These are phyloP conservation scores for Lepiota venenata DNA, from an alignment of 768 basidiomycete genomes.

Conservation along the genomic window DNA sequence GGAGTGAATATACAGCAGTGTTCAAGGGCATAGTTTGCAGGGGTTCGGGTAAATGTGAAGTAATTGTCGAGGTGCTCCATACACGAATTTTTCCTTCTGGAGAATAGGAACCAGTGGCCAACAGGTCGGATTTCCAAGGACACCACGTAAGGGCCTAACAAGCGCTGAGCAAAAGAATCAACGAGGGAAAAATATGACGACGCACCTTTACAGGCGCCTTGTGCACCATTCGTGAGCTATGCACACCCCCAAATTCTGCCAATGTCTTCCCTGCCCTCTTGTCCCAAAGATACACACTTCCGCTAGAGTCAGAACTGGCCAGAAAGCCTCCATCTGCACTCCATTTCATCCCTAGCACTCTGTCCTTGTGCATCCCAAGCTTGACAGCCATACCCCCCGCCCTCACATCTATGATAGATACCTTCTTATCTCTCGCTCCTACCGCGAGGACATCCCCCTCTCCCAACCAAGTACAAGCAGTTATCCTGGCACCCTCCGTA, in stretches of 20 bases:
- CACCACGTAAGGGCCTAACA: slow-evolving; percentile 80
- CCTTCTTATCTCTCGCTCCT: slow-evolving; percentile 61
- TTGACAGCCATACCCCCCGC: slow-evolving; percentile 35
- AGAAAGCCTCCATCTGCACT: slow-evolving; percentile 68
- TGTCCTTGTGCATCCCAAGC: slow-evolving; percentile 38
- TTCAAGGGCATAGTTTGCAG: slow-evolving; percentile 73
- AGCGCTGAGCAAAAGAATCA: background rate
- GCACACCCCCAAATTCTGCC: slow-evolving; percentile 54
- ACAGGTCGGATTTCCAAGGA: slow-evolving; percentile 76
- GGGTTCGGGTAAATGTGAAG: slow-evolving; percentile 23
- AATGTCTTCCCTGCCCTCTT: slow-evolving; percentile 55
- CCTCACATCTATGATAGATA: slow-evolving; percentile 65
- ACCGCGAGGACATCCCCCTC: slow-evolving; percentile 53
- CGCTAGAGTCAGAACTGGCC: slow-evolving; percentile 84
- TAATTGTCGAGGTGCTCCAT: slow-evolving; percentile 38
- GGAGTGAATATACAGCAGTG: slow-evolving; percentile 61
- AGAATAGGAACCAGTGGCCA: slow-evolving; percentile 66
- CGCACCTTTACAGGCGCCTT: slow-evolving; percentile 56
- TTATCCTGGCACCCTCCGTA: slow-evolving; percentile 21
- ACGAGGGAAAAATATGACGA: slow-evolving; percentile 4
- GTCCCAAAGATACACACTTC: slow-evolving; percentile 85
- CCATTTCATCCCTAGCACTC: slow-evolving; percentile 76
- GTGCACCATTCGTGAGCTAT: slow-evolving; percentile 58
- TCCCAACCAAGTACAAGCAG: slow-evolving; percentile 45
- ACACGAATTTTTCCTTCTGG: slow-evolving; percentile 41